phyloP scores from a whole-genome alignment of 768 basidiomycete genomes.

The Psilocybe azurescens region DNA sequence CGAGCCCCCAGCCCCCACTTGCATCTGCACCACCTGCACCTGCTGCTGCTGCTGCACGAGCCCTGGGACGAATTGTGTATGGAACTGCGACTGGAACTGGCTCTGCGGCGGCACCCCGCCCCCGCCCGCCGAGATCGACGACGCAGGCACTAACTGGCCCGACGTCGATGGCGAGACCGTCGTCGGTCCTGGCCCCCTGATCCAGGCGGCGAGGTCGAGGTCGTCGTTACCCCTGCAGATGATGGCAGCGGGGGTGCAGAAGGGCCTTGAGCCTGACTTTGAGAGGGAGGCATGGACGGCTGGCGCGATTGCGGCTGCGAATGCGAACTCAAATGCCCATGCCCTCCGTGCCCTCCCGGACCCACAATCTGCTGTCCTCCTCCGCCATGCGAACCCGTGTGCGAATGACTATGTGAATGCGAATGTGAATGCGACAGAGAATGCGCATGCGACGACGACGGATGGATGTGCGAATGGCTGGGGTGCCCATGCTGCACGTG shows the following conservation, averaged over 20 bases:
- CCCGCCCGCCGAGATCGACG: background rate
- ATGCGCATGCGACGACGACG: background rate
- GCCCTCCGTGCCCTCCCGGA: background rate
- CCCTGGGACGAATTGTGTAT: conserved; percentile 34
- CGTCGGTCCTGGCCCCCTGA: background rate
- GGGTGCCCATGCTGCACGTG: conserved; percentile 3
- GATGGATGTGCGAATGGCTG: conserved; percentile 5
- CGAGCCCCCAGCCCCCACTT: conserved; percentile 2
- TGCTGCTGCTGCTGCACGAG: conserved; percentile 1
- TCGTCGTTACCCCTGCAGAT: background rate
- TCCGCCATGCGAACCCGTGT: background rate
- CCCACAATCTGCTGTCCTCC: background rate
- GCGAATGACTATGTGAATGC: background rate
- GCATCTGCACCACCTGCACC: background rate
- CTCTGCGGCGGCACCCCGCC: conserved; percentile 26
- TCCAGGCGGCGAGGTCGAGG: background rate
- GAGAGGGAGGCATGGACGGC: background rate
- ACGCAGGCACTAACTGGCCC: background rate
- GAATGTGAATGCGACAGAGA: conserved; percentile 1
- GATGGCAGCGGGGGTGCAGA: background rate
- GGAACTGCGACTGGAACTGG: conserved; percentile 36
- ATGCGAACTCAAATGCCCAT: background rate
- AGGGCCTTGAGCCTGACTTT: background rate
- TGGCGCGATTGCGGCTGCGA: background rate
- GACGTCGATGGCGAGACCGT: background rate